Evolutionary conservation across 345 rosid genomes (phyloP), one percentile per base, ranked within the genome.

Genomic region (Eucalyptus polybractea): DNA sequence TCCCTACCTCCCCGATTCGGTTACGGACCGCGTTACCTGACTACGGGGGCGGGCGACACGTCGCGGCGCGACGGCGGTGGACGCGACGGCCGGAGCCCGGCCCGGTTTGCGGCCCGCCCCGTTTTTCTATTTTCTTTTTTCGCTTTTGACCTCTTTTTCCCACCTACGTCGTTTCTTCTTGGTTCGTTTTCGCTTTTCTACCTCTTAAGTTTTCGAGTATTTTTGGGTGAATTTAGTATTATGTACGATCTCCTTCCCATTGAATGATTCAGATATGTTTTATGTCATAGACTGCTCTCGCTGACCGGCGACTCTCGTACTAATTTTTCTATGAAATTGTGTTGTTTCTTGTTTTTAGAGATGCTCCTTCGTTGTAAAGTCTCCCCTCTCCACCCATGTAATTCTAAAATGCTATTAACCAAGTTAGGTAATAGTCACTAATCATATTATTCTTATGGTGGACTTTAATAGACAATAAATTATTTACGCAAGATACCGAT

Each of bases 401-500:
- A 53, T 53, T 53, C 25, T 53, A 53, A 53, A 53, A 53, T 53
- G 25, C 0, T 24, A 24, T 5, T 56, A 56, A 9, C 62, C 29
- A 24, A 56, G 13, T 24, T 24, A 10, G 13, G 29, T 10, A 24
- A 24, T 10, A 22, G n/a, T 6, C 15, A 11, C 13, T 60, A 60
- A 60, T 60, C 67, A 60, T 12, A 27, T 60, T 27, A 60, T 12
- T 27, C 67, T 60, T 1, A 60, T 3, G 8, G 27, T 60, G 7
- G 13, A 60, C n/a, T 60, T 27, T 2, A 60, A 13, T 60, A 60
- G 67, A 25, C 8, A 12, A 12, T 6, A 27, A 27, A 25, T 60
- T 25, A 60, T 60, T 6, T 3, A 27, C 14, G 0, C 13, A 11
- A 27, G 14, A 60, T 60, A 12, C 10, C 5, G 7, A 27, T 15